phyloP scores from a whole-genome alignment of 176 grass and related monocot genomes.

The Musa troglodytarum region DNA sequence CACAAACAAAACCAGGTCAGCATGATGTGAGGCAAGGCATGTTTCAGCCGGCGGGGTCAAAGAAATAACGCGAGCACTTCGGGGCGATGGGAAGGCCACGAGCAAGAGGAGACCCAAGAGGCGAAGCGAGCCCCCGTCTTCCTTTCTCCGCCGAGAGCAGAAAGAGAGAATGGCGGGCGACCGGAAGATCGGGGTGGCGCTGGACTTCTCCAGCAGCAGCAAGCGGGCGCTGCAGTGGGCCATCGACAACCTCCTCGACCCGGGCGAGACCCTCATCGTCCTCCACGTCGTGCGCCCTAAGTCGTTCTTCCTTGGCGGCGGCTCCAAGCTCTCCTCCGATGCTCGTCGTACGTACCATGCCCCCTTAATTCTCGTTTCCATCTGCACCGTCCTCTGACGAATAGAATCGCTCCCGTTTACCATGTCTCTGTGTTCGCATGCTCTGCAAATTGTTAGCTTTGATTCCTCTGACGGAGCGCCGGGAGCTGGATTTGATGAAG shows the following conservation, averaged over 20 bases:
- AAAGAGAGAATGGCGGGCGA: conserved; percentile 20
- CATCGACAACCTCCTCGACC: conserved; percentile 42
- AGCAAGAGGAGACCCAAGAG: too few species aligned
- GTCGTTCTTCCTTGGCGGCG: conserved; percentile 27
- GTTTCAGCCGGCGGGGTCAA: too few species aligned
- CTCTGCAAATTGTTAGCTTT: conserved; percentile 29
- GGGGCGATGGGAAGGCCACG: too few species aligned
- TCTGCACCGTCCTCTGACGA: not conserved
- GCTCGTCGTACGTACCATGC: conserved; percentile 19
- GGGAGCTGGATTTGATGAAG: conserved; percentile 40
- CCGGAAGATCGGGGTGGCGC: conserved; percentile 56
- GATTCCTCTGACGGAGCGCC: conserved; percentile 58
- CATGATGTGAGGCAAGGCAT: too few species aligned
- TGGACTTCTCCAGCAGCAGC: conserved; percentile 86
- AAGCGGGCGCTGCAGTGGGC: conserved; percentile 67
- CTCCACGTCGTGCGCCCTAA: conserved; percentile 50
- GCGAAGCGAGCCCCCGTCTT: too few species aligned
- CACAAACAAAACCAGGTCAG: too few species aligned
- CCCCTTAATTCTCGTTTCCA: not conserved
- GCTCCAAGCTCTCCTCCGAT: conserved; percentile 44
- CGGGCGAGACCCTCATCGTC: conserved; percentile 55
- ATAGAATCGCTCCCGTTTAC: not conserved
- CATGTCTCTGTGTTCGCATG: not conserved
- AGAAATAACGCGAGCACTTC: too few species aligned
- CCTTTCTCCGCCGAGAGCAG: not conserved